Evolutionary conservation across 2,329 filamentous ascomycete species (phyloP).

Genomic region (Trichoderma koningii): DNA sequence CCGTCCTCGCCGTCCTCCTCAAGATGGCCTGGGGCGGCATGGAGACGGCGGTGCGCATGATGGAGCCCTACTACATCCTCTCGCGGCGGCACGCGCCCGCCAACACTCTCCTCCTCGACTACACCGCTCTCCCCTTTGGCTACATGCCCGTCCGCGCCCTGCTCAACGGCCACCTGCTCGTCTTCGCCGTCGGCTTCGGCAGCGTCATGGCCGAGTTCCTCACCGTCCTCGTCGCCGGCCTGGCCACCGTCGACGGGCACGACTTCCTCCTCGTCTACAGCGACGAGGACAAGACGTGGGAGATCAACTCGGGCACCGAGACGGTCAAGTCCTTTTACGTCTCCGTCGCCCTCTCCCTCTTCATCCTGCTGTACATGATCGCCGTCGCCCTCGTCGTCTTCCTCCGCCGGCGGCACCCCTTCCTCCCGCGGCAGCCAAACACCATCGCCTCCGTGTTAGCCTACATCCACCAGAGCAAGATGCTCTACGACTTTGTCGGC

Average conservation of each 20-base stretch:
- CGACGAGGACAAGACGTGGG: conserved; percentile 25
- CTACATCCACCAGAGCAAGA: conserved; percentile 78
- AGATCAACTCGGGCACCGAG: conserved; percentile 58
- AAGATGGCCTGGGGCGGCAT: conserved; percentile 70
- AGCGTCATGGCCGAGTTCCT: conserved; percentile 73
- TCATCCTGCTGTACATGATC: conserved; percentile 68
- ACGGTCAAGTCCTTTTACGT: conserved; percentile 66
- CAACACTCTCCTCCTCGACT: conserved; percentile 69
- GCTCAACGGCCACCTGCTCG: conserved; percentile 63
- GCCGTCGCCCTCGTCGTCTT: conserved; percentile 63
- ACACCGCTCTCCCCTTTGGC: conserved; percentile 70
- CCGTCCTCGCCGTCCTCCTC: conserved; percentile 64
- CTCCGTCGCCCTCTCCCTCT: conserved; percentile 61
- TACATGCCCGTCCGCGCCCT: conserved; percentile 64
- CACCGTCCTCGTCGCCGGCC: conserved; percentile 67
- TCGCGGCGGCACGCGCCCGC: conserved; percentile 65
- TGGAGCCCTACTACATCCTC: conserved; percentile 74
- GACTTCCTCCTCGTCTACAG: conserved; percentile 51
- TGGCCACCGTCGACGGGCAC: conserved; percentile 64
- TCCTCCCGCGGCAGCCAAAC: conserved; percentile 75
- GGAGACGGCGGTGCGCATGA: conserved; percentile 70
- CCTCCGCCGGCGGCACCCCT: conserved; percentile 63
- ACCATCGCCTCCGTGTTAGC: conserved; percentile 76
- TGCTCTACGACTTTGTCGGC: conserved; percentile 74
- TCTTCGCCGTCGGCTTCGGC: conserved; percentile 69